A percentile compares a stretch with the other conserved stretches of the same genome.
Evolutionary conservation across 495 filamentous ascomycete species (phyloP).

Genomic region (Aspergillus saccharolyticus): DNA sequence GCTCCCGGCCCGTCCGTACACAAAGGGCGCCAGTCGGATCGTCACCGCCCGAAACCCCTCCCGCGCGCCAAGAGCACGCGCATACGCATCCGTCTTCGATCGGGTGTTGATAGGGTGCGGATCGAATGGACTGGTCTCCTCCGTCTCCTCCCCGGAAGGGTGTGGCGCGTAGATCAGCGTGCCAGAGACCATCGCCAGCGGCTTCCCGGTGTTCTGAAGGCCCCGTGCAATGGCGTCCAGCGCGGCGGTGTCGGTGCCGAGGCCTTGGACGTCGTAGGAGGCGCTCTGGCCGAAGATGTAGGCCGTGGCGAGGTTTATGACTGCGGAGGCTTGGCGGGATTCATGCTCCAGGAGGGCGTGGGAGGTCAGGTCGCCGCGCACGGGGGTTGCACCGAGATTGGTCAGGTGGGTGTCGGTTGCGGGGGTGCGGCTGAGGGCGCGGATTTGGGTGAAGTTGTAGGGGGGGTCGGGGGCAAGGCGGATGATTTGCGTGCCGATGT

Average conservation of each 20-base stretch:
- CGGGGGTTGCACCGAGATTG: slow-evolving; percentile 27
- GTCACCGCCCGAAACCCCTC: slow-evolving; percentile 28
- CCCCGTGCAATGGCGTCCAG: slow-evolving; percentile 39
- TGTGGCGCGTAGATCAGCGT: slow-evolving; percentile 26
- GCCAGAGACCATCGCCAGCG: slow-evolving; percentile 41
- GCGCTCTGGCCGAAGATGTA: slow-evolving; percentile 36
- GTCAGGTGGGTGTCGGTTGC: slow-evolving; percentile 24
- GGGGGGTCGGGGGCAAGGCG: slow-evolving; percentile 32
- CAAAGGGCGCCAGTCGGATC: slow-evolving; percentile 39
- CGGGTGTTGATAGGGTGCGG: slow-evolving; percentile 19
- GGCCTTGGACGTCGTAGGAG: slow-evolving; percentile 18
- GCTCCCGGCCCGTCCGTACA: slow-evolving; percentile 35
- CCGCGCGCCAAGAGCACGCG: slow-evolving; percentile 21
- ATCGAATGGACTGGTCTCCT: slow-evolving; percentile 23
- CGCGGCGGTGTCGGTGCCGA: slow-evolving; percentile 29
- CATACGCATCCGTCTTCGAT: slow-evolving; percentile 24
- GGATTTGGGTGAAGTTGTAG: slow-evolving; percentile 33
- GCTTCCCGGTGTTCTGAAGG: slow-evolving; percentile 20
- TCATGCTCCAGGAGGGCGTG: slow-evolving; percentile 31
- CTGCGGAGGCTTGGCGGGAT: slow-evolving; percentile 32
- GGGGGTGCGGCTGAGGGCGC: slow-evolving; percentile 40
- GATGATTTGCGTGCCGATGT: slow-evolving; percentile 27
- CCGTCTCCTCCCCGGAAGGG: slow-evolving; percentile 26
- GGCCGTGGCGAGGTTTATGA: slow-evolving; percentile 45
- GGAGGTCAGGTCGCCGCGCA: slow-evolving; percentile 35